Evolutionary conservation across 108 stramenopile species (phyloP), one percentile per base, ranked within the genome.

Genomic region (Stephanodiscus triporus): DNA sequence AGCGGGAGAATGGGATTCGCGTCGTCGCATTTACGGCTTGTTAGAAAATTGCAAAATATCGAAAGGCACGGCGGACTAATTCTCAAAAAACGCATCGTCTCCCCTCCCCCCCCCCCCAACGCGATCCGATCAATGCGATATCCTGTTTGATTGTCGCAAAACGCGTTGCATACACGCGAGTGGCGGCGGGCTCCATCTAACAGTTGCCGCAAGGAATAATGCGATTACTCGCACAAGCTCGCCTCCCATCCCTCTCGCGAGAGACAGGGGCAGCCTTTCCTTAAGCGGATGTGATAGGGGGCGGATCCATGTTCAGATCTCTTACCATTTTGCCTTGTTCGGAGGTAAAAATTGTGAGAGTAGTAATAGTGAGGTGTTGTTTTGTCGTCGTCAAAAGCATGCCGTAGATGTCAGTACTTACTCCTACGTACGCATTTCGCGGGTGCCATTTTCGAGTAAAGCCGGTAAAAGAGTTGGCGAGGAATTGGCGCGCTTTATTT

Each of bases 151-250:
- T 69, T 58, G 68, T 69, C 68, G 68, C 68, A 45, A 69, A 68
- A 56, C 55, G 36, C 68, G 68, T 20, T 54, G 23, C 9, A 54
- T 8, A 34, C 29, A 62, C 37, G 73, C 66, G 72, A 57, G 30
- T 69, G 54, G 68, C 66, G 68, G 73, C 40, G 72, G 54, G 67
- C 66, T 72, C 72, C 22, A 4, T 56, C 50, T 30, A 32, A 66
- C 80, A 81, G 76, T 81, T 81, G 55, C 80, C 80, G 51, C 79
- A 77, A 77, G 80, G 76, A 77, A 81, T 77, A 77, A 81, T 81
- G 71, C 76, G 57, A 54, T 38, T 16, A 45, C 0, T 45, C 27
- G 79, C 72, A 73, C 79, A 67, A 79, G 71, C 78, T 79, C 78
- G 78, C 78, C 78, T 79, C 79, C 72, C 71, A 55, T 58, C 38